A percentile compares a stretch with the other conserved stretches of the same genome.
Evolutionary conservation across 2,329 filamentous ascomycete species (phyloP).

Genomic region (Penicillium sclerotiorum): DNA sequence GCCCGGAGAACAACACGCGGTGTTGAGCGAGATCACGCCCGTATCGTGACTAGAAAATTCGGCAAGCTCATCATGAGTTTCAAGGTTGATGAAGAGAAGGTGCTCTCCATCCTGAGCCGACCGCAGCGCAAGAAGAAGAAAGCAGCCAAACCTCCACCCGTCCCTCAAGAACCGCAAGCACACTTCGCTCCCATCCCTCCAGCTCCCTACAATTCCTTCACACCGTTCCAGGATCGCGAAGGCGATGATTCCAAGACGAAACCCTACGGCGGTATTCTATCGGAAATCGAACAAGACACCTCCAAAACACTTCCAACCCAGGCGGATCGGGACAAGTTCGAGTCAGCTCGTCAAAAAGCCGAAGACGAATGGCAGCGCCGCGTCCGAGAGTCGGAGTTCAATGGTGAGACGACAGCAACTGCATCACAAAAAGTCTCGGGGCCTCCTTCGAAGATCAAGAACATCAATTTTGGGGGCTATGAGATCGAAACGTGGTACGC

Average conservation of each 20-base stretch:
- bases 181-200: slow-evolving; percentile 63
- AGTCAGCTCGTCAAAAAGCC: slow-evolving; percentile 84
- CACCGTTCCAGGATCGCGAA: slow-evolving; percentile 86
- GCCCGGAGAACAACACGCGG: slow-evolving; percentile 58
- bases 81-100: slow-evolving; percentile 58
- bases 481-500: slow-evolving; percentile 99
- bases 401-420: slow-evolving; percentile 63
- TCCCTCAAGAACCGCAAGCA: slow-evolving; percentile 51
- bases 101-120: slow-evolving; percentile 65
- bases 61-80: slow-evolving; percentile 61
- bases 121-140: slow-evolving; percentile 57
- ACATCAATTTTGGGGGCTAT: slow-evolving; percentile 95
- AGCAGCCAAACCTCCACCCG: slow-evolving; percentile 45
- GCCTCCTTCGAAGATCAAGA: slow-evolving; percentile 94
- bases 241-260: slow-evolving; percentile 87
- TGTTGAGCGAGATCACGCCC: slow-evolving; percentile 44
- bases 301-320: slow-evolving; percentile 80
- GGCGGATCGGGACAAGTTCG: slow-evolving; percentile 82
- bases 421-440: slow-evolving; percentile 76
- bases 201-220: slow-evolving; percentile 75
- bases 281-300: slow-evolving; percentile 87
- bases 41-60: slow-evolving; percentile 43
- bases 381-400: slow-evolving; percentile 63
- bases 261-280: slow-evolving; percentile 91
- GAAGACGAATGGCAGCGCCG: slow-evolving; percentile 88